phyloP scores from a whole-genome alignment of 176 grass and related monocot genomes.

The Cenchrus americanus region DNA sequence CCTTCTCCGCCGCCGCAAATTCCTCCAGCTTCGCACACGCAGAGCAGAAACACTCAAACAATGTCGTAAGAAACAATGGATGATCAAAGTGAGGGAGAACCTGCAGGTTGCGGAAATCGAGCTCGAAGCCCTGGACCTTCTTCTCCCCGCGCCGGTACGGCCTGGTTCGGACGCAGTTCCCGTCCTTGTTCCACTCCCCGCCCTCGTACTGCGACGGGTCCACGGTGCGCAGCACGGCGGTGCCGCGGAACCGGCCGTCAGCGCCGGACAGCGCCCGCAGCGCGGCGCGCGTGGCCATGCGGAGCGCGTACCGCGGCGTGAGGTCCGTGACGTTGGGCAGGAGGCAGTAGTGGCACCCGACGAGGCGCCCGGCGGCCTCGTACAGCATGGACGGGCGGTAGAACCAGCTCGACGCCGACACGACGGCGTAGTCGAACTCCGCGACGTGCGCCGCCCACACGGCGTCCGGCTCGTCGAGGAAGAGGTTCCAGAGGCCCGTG shows the following conservation, averaged over 20 bases:
- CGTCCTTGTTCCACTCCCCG: constrained; percentile 66
- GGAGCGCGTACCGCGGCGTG: constrained; percentile 48
- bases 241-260: constrained; percentile 28
- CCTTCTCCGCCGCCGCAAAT: constrained; percentile 28
- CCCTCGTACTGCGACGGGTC: constrained; percentile 70
- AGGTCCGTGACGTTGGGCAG: constrained; percentile 52
- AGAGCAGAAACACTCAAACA: no score
- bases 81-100: neutral
- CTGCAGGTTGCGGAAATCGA: constrained; percentile 35
- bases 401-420: constrained; percentile 76
- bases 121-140: constrained; percentile 35
- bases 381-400: constrained; percentile 55
- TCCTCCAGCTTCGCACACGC: constrained; percentile 45
- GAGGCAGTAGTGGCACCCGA: constrained; percentile 55
- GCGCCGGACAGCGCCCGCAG: constrained; percentile 9
- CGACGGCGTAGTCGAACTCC: constrained; percentile 54
- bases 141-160: constrained; percentile 48
- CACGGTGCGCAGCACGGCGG: constrained; percentile 48
- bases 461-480: constrained; percentile 61
- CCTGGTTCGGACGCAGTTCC: constrained; percentile 48
- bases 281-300: constrained; percentile 49
- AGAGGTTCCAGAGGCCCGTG: constrained; percentile 49
- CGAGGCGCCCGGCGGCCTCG: constrained; percentile 32
- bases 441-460: constrained; percentile 29
- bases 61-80: neutral